Percentiles rank a stretch among this genome's conserved stretches.
These are phyloP conservation scores for Paramecium sexaurelia DNA, from an alignment of 73 alveolate species.

Conservation along the genomic window DNA sequence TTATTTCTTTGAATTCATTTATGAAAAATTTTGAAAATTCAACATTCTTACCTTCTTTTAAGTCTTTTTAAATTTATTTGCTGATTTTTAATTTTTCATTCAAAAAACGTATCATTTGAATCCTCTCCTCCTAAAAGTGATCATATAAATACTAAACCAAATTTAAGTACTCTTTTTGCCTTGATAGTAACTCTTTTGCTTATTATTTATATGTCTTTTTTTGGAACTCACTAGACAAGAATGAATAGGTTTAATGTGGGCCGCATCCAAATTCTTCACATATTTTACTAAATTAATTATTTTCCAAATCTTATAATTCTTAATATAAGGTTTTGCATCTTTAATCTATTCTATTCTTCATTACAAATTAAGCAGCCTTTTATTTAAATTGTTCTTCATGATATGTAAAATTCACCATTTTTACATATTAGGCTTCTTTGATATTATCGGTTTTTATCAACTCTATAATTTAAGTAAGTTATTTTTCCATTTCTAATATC, in stretches of 20 bases:
- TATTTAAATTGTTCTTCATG: background rate
- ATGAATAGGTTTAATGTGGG: background rate
- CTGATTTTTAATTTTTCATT: background rate
- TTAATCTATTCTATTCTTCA: background rate
- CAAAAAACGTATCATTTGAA: background rate
- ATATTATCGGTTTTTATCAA: background rate
- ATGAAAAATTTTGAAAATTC: background rate
- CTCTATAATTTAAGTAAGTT: background rate
- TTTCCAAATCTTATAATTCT: background rate
- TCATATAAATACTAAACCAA: background rate
- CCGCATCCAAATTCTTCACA: background rate
- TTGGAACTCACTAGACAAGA: background rate
- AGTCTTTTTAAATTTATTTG: background rate
- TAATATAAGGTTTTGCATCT: background rate
- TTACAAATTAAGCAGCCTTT: background rate
- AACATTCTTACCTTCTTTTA: background rate
- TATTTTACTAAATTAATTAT: background rate
- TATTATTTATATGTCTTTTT: background rate
- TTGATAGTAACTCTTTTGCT: background rate
- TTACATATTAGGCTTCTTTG: background rate
- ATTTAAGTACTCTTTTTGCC: constrained; percentile 22
- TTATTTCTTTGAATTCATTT: background rate
- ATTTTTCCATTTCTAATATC: background rate
- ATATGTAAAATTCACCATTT: background rate
- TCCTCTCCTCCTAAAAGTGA: background rate